phyloP scores from a whole-genome alignment of 2,329 filamentous ascomycete genomes.

The Daldinia sp. region DNA sequence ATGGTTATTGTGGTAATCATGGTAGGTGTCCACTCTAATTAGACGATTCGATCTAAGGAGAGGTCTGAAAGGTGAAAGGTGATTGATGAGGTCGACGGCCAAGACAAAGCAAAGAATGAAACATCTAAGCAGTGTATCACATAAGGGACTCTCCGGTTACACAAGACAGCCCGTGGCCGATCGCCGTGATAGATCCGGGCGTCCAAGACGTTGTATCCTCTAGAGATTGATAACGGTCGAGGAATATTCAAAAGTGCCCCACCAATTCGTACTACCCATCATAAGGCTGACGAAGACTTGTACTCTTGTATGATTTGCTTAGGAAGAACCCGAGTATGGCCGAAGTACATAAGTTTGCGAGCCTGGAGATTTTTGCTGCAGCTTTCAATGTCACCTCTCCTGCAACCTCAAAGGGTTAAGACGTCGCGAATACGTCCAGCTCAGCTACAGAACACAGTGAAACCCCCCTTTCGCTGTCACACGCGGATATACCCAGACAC shows the following conservation, averaged over 20 bases:
- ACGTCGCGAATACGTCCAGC: neutral
- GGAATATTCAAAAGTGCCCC: neutral
- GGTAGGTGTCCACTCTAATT: slow-evolving; percentile 6
- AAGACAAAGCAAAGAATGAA: slow-evolving; percentile 2
- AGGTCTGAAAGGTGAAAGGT: slow-evolving; percentile 4
- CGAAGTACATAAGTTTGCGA: slow-evolving; percentile 19
- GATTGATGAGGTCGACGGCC: neutral
- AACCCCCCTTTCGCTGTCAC: slow-evolving; percentile 8
- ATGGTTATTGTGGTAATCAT: slow-evolving; percentile 1
- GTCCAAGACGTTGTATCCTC: slow-evolving; percentile 10
- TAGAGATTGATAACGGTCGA: slow-evolving; percentile 20
- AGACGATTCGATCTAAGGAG: slow-evolving; percentile 2
- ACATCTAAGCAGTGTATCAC: slow-evolving; percentile 8
- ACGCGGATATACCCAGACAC: neutral
- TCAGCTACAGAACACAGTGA: slow-evolving; percentile 10
- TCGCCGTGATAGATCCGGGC: slow-evolving; percentile 23
- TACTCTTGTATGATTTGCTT: slow-evolving; percentile 8
- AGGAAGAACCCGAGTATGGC: slow-evolving; percentile 26
- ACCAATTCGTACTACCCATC: slow-evolving; percentile 25
- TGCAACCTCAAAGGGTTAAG: slow-evolving; percentile 7
- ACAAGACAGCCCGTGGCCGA: slow-evolving; percentile 9
- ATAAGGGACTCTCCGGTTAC: slow-evolving; percentile 6
- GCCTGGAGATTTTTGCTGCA: slow-evolving; percentile 14
- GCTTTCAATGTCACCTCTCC: slow-evolving; percentile 24
- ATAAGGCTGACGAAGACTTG: slow-evolving; percentile 30